These are phyloP conservation scores for Termitomyces sp. DNA, from an alignment of 768 basidiomycete species.

Conservation along the genomic window DNA sequence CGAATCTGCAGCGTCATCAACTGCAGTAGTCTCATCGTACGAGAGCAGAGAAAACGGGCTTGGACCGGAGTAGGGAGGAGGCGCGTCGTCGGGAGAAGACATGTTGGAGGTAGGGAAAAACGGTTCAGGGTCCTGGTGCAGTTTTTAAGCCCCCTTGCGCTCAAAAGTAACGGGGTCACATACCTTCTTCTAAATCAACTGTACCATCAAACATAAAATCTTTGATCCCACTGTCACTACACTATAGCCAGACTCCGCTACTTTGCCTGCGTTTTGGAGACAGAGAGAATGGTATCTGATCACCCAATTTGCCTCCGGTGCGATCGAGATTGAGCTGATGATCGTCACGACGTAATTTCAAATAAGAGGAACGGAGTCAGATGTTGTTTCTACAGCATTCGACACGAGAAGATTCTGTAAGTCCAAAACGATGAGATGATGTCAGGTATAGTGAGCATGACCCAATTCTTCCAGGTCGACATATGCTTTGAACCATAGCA, in stretches of 20 bases:
- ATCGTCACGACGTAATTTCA: background rate
- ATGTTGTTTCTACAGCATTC: background rate
- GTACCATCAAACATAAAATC: background rate
- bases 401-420: background rate
- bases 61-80: slow-evolving; percentile 2
- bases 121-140: background rate
- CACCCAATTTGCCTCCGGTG: background rate
- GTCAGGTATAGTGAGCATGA: background rate
- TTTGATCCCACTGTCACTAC: background rate
- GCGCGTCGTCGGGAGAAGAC: background rate
- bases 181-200: background rate
- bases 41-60: background rate
- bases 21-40: background rate
- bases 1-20: background rate
- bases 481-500: background rate
- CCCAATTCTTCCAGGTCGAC: background rate
- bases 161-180: slow-evolving; percentile 3
- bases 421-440: background rate
- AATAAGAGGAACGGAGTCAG: background rate
- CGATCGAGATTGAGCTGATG: background rate
- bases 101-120: background rate
- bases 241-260: background rate
- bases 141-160: background rate
- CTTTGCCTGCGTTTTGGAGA: background rate
- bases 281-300: background rate